A percentile compares a stretch with the other conserved stretches of the same genome.
phyloP scores from a whole-genome alignment of 306 rosid species.

The Betula pendula region DNA sequence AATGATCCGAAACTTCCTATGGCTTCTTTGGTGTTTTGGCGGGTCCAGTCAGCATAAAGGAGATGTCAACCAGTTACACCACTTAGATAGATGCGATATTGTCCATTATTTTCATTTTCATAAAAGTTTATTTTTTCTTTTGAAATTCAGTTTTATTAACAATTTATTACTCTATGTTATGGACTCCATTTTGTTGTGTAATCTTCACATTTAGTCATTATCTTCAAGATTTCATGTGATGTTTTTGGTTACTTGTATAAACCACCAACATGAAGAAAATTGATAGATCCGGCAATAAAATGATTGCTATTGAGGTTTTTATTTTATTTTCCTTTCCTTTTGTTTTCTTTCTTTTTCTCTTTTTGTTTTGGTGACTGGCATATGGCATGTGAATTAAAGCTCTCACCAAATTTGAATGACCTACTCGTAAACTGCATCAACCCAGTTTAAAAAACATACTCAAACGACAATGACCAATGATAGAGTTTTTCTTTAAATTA shows the following conservation, averaged over 20 bases:
- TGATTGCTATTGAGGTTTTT: too few species aligned
- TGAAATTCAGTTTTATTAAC: neutral
- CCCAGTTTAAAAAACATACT: neutral
- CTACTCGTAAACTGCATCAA: neutral
- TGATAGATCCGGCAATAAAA: too few species aligned
- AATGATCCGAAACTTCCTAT: neutral
- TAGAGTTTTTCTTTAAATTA: too few species aligned
- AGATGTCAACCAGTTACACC: neutral
- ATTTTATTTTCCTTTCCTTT: neutral
- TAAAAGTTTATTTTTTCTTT: neutral
- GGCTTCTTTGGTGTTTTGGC: constrained; percentile 1
- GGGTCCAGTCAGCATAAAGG: neutral
- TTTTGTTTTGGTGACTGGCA: too few species aligned
- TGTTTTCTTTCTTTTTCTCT: neutral
- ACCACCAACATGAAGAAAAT: too few species aligned
- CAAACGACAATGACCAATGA: too few species aligned
- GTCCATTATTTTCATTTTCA: neutral
- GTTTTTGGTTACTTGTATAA: too few species aligned
- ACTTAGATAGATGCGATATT: neutral
- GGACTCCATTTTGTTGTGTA: neutral
- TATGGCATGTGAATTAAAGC: neutral
- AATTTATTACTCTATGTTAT: neutral
- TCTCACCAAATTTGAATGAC: neutral
- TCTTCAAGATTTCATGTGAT: too few species aligned
- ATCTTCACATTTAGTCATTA: neutral